A percentile compares a stretch with the other conserved stretches of the same genome.
These are phyloP conservation scores for Herpetomonas samuelpessoai DNA, from an alignment of 208 protist species.

Conservation along the genomic window DNA sequence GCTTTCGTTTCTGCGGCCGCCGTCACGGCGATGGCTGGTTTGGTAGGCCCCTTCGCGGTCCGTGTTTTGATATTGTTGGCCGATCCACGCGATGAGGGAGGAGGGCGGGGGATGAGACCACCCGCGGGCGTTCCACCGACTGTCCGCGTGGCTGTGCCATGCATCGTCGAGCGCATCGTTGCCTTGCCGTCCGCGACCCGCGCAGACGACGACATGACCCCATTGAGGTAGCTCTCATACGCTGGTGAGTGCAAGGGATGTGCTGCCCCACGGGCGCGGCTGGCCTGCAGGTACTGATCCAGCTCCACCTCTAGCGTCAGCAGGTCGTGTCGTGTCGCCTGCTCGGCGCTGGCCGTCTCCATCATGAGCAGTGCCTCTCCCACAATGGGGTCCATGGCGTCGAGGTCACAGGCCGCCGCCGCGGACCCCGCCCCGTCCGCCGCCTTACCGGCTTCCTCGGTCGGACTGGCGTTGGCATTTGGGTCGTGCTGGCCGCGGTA, in stretches of 20 bases:
- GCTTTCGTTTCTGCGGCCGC: constrained; percentile 3
- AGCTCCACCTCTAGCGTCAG: constrained; percentile 31
- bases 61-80: too few relatives aligned
- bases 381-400: constrained; percentile 15
- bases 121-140: neutral
- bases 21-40: constrained; percentile 1
- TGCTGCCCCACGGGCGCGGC: constrained; percentile 35
- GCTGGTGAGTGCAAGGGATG: constrained; percentile 18
- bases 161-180: constrained; percentile 4
- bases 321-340: constrained; percentile 32
- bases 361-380: constrained; percentile 31
- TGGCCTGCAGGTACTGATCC: constrained; percentile 18
- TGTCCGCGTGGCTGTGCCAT: too few relatives aligned
- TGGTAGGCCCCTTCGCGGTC: neutral
- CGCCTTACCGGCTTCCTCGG: neutral
- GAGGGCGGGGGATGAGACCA: neutral
- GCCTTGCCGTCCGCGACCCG: constrained; percentile 5
- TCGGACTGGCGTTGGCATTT: neutral
- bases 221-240: constrained; percentile 17
- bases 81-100: neutral
- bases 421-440: neutral
- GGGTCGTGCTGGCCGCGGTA: neutral
- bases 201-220: too few relatives aligned
- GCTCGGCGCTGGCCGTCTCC: constrained; percentile 35
- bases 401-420: too few relatives aligned